These are phyloP conservation scores for Secale cereale DNA, from an alignment of 176 grass and related monocot genomes.

Conservation along the genomic window DNA sequence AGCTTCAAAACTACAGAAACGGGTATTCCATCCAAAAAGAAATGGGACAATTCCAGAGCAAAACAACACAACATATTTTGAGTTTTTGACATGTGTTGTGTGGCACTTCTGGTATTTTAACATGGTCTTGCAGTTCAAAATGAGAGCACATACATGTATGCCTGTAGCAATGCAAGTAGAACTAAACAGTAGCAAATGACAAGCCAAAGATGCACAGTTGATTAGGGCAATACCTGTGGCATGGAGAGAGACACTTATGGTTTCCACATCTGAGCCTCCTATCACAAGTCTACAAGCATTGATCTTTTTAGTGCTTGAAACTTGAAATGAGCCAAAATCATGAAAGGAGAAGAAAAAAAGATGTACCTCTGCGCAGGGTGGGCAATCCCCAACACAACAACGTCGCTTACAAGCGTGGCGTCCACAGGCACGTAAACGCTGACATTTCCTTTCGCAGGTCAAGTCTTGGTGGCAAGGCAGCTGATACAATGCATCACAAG, in stretches of 20 bases:
- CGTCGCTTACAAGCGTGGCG: conserved; percentile 88
- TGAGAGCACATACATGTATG: neutral
- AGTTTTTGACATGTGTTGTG: neutral
- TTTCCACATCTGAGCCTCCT: conserved; percentile 86
- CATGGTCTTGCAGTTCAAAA: neutral
- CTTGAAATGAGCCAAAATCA: conserved; percentile 21
- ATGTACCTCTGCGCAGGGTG: conserved; percentile 72
- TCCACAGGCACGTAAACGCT: conserved; percentile 66
- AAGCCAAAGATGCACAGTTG: neutral
- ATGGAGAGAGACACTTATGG: conserved; percentile 94
- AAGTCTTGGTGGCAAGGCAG: conserved; percentile 99
- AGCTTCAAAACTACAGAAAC: neutral
- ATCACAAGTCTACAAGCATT: conserved; percentile 69
- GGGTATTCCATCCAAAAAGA: neutral
- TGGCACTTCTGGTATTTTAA: neutral
- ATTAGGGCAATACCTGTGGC: conserved; percentile 67
- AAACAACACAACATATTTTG: neutral
- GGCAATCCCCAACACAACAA: conserved; percentile 85
- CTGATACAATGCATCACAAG: conserved; percentile 47
- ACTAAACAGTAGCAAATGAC: neutral
- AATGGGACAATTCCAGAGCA: neutral
- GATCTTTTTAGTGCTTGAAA: conserved; percentile 36
- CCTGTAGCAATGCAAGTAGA: neutral
- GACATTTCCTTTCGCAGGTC: conserved; percentile 94
- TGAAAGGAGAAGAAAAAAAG: neutral